A percentile compares a stretch with the other conserved stretches of the same genome.
Conservation (phyloP, 2,329 filamentous ascomycete genomes). For the Paramyrothecium sp. region DNA sequence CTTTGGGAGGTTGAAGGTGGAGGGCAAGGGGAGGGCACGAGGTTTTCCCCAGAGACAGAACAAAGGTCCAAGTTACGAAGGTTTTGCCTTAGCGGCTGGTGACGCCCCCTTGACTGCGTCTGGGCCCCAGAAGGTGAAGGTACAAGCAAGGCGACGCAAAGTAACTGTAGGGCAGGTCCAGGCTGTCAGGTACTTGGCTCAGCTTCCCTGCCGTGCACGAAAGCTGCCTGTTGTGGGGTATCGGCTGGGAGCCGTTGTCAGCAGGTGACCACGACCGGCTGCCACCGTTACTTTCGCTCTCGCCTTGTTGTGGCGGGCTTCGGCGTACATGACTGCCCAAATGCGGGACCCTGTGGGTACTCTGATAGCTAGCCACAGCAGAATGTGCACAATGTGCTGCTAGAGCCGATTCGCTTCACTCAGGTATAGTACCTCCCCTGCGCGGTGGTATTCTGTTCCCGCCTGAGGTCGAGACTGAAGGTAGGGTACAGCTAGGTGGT, state of each 20-base stretch:
- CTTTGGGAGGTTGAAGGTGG: slow-evolving; percentile 16
- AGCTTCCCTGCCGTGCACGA: not conserved
- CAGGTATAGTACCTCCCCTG: too few relatives aligned
- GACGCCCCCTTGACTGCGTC: slow-evolving; percentile 19
- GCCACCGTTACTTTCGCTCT: not conserved
- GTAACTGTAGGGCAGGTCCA: not conserved
- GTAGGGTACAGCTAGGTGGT: too few relatives aligned
- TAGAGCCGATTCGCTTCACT: too few relatives aligned
- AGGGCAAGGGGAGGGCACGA: slow-evolving; percentile 30
- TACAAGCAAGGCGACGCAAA: too few relatives aligned
- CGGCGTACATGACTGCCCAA: not conserved
- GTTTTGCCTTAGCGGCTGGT: slow-evolving; percentile 34
- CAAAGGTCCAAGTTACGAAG: slow-evolving; percentile 33
- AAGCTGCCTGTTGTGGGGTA: not conserved
- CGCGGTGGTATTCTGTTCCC: too few relatives aligned
- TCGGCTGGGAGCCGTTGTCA: not conserved
- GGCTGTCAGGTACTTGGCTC: not conserved
- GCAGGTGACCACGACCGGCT: not conserved
- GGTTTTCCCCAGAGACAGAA: slow-evolving; percentile 36
- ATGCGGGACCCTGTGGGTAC: not conserved
- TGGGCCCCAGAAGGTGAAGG: not conserved
- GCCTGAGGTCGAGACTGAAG: too few relatives aligned
- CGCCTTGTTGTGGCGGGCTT: not conserved
- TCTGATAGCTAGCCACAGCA: not conserved
- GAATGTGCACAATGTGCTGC: not conserved